Base-by-base conservation (phyloP, 331 rosid genomes). In the Malus hybrid region DNA sequence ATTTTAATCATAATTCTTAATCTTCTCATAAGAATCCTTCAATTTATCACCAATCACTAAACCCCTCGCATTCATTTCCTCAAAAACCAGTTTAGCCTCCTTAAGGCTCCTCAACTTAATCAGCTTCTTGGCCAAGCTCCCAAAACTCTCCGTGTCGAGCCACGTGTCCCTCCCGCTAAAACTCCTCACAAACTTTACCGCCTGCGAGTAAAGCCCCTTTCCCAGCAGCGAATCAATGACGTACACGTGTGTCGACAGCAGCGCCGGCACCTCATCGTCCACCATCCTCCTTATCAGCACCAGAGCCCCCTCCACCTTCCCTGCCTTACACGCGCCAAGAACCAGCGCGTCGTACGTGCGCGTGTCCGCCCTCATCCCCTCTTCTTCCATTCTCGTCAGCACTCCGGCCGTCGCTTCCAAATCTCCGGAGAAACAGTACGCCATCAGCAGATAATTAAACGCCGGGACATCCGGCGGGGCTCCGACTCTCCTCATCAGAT, bases 281-380 rank as follows among this genome's bases (percentile, higher is more conserved):
- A 77, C 86, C 93, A 88, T 88, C 78, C 89, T 82, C 86, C 90
- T 74, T 80, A 87, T 66, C 68, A 91, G 5, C 82, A 74, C 76
- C 79, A 88, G 42, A 75, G 90, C 91, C 28, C 87, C 89, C 4
- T 82, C 91, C 73, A 84, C 90, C 78, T 75, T 81, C 67, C 91
- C 84, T 5, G 64, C 82, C 50, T 6, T 81, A 39, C 96, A 87
- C 70, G 89, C 86, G 50, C 89, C 91, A 24, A 87, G 4, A 13
- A 91, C 91, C 32, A 88, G 87, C 71, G 93, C 89, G 81, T 91
- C 92, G 55, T 67, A 85, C 0, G 92, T 91, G 18, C 89, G 90
- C 36, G 81, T 0, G 56, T 88, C 82, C 2, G 81, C 71, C 2
- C 1, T 66, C 7, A 84, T 7, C 11, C 84, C 86, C 22, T 75